Evolutionary conservation across 2,329 filamentous ascomycete genomes (phyloP).

Genomic region (Teratosphaeria pseudoeucalypti): DNA sequence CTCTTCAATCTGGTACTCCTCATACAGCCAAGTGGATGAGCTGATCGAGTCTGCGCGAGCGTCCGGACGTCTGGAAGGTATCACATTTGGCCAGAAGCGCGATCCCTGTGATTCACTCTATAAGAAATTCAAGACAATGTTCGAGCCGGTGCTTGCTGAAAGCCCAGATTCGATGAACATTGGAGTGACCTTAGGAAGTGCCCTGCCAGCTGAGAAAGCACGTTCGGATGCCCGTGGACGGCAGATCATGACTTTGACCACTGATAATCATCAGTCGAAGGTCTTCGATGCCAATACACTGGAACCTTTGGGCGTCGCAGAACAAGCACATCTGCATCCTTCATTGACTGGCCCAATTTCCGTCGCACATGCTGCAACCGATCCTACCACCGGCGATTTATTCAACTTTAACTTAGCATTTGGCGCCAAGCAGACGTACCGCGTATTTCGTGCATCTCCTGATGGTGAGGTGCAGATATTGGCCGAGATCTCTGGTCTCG

Average conservation of each 20-base stretch:
- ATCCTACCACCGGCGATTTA: constrained; percentile 62
- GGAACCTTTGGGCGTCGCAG: constrained; percentile 56
- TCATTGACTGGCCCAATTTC: constrained; percentile 56
- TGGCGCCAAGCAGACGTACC: constrained; percentile 49
- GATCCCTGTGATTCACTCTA: constrained; percentile 69
- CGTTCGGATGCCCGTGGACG: background rate
- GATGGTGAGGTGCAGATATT: constrained; percentile 51
- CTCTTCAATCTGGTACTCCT: constrained; percentile 56
- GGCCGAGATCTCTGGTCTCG: constrained; percentile 46
- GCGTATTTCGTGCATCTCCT: constrained; percentile 49
- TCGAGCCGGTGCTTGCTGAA: constrained; percentile 26
- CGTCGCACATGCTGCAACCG: constrained; percentile 60
- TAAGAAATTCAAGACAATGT: constrained; percentile 57
- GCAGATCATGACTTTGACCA: constrained; percentile 43
- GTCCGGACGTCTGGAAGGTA: constrained; percentile 45
- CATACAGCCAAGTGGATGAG: constrained; percentile 55
- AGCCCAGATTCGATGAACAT: constrained; percentile 39
- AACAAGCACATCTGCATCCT: constrained; percentile 54
- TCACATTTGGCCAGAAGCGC: constrained; percentile 59
- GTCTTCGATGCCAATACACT: constrained; percentile 60
- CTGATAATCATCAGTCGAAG: constrained; percentile 51
- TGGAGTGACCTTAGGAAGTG: constrained; percentile 44
- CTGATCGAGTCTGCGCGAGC: constrained; percentile 51
- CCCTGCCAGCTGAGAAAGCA: background rate
- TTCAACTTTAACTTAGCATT: constrained; percentile 75